Conservation (phyloP, 345 rosid genomes). For the Salix exigua region DNA sequence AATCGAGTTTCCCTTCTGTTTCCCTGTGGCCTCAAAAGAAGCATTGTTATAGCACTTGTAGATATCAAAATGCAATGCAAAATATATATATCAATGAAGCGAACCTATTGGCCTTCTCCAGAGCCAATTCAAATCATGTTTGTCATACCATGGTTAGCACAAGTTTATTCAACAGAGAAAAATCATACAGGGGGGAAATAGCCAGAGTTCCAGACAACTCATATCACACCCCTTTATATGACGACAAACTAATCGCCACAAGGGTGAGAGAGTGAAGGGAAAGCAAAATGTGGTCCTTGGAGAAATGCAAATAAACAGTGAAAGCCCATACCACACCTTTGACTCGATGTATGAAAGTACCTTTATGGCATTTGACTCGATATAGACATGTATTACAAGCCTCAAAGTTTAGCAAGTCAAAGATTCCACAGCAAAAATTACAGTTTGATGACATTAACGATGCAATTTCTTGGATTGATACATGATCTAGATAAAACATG, state of each 20-base stretch:
- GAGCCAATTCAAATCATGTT: not conserved
- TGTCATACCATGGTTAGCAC: not conserved
- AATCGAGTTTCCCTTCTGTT: conserved; percentile 94
- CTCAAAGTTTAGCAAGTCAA: not conserved
- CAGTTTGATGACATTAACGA: not conserved
- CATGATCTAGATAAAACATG: not conserved
- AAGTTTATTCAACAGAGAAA: not conserved
- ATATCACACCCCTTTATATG: not conserved
- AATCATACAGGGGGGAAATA: too few species aligned
- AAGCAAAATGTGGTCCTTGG: not conserved
- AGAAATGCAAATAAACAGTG: not conserved
- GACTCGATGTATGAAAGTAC: not conserved
- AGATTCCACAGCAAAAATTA: not conserved
- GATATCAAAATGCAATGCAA: not conserved
- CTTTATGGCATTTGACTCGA: not conserved
- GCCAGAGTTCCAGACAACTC: not conserved
- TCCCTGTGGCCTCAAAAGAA: conserved; percentile 48
- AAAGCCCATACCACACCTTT: not conserved
- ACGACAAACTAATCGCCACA: not conserved
- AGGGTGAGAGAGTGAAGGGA: not conserved
- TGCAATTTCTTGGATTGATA: not conserved
- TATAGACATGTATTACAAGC: not conserved
- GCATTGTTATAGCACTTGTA: not conserved
- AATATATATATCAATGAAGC: not conserved
- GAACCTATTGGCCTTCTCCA: not conserved